These are phyloP conservation scores for Aspergillus campestris DNA, from an alignment of 495 filamentous ascomycete genomes.

Conservation along the genomic window DNA sequence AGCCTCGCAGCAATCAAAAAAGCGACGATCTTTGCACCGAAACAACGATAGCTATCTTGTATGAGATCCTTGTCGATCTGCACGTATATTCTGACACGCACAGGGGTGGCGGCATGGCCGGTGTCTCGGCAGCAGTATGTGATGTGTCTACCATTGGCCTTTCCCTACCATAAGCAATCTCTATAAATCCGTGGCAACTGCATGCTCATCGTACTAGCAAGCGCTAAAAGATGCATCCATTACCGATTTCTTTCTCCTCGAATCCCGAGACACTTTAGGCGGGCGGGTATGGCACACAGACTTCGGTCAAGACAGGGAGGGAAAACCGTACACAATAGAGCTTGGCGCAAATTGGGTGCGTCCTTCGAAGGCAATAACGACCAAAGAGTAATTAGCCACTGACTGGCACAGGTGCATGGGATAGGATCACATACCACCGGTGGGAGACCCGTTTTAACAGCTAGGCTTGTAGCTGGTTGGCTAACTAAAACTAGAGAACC, in stretches of 20 bases:
- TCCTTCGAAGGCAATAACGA: neutral
- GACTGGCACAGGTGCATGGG: slow-evolving; percentile 47
- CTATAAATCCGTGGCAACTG: no score
- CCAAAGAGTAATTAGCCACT: neutral
- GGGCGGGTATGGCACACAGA: slow-evolving; percentile 48
- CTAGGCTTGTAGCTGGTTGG: neutral
- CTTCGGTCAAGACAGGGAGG: slow-evolving; percentile 47
- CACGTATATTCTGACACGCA: slow-evolving; percentile 1
- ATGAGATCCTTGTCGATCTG: slow-evolving; percentile 1
- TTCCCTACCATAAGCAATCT: no score
- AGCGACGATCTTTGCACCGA: slow-evolving; percentile 1
- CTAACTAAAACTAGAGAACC: slow-evolving; percentile 45
- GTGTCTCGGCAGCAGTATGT: slow-evolving; percentile 60
- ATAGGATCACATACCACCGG: slow-evolving; percentile 29
- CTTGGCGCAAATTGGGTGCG: slow-evolving; percentile 61
- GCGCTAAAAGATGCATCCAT: slow-evolving; percentile 55
- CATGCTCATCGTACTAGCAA: slow-evolving; percentile 38
- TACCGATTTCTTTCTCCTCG: slow-evolving; percentile 61
- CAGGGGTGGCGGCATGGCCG: slow-evolving; percentile 45
- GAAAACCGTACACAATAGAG: slow-evolving; percentile 54
- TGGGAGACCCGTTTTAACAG: neutral
- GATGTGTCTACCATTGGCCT: neutral
- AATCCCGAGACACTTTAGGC: slow-evolving; percentile 56
- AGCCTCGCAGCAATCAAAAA: neutral
- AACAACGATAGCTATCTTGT: slow-evolving; percentile 15